These are phyloP conservation scores for Ceratocystis albifundus DNA, from an alignment of 2,329 filamentous ascomycete genomes.

Conservation along the genomic window DNA sequence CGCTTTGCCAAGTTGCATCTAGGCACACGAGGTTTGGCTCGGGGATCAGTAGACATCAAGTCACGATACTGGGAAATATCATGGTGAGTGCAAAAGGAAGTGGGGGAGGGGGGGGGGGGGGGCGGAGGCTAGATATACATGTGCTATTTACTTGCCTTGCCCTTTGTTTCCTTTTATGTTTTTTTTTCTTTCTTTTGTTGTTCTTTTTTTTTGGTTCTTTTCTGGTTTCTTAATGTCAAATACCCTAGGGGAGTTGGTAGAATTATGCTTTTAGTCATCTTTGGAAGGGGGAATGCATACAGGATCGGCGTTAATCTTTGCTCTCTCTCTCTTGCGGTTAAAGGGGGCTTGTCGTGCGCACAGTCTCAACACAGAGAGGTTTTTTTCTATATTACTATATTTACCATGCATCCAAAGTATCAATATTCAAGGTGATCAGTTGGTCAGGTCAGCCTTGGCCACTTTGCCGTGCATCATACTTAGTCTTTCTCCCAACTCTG, in stretches of 20 bases:
- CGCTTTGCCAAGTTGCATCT: slow-evolving; percentile 41
- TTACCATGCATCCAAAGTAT: neutral
- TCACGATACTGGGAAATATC: slow-evolving; percentile 36
- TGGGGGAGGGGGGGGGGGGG: no score
- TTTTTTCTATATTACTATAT: neutral
- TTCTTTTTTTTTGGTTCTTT: neutral
- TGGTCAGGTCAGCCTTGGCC: neutral
- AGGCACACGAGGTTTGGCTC: slow-evolving; percentile 42
- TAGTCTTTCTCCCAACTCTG: slow-evolving; percentile 24
- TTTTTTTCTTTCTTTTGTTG: neutral
- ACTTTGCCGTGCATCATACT: neutral
- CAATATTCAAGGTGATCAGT: neutral
- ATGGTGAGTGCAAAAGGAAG: slow-evolving; percentile 32
- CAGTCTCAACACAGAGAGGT: neutral
- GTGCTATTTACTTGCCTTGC: slow-evolving; percentile 11
- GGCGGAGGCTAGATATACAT: neutral
- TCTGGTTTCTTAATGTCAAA: slow-evolving; percentile 8
- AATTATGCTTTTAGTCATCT: neutral
- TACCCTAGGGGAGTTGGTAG: neutral
- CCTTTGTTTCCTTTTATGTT: neutral
- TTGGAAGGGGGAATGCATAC: neutral
- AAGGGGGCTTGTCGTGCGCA: neutral
- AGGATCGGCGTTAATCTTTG: neutral
- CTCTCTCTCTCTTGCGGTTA: neutral
- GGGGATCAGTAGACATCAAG: slow-evolving; percentile 38